A percentile compares a stretch with the other conserved stretches of the same genome.
Conservation (phyloP, 2,329 filamentous ascomycete species). For the Neodidymelliopsis sp. region DNA sequence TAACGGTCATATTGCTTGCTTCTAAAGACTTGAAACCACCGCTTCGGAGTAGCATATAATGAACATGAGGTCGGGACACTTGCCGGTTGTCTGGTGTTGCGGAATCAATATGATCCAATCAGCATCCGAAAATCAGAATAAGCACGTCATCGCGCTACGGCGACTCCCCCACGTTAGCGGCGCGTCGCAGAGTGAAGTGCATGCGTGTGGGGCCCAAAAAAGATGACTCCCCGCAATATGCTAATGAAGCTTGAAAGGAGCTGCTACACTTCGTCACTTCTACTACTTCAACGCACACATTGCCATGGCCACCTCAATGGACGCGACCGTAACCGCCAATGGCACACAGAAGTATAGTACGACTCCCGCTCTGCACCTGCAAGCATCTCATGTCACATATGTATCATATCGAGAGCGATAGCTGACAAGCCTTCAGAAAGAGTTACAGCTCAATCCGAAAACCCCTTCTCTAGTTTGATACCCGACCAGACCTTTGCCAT, state of each 20-base stretch:
- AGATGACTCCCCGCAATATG: conserved; percentile 39
- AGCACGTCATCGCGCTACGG: conserved; percentile 44
- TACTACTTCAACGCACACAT: conserved; percentile 9
- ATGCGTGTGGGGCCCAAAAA: conserved; percentile 22
- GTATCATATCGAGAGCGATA: too few relatives aligned
- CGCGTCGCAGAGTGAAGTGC: conserved; percentile 25
- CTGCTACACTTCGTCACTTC: conserved; percentile 14
- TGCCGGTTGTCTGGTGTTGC: neutral
- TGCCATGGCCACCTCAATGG: conserved; percentile 29
- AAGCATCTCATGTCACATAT: neutral
- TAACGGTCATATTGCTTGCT: too few relatives aligned
- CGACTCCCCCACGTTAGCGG: conserved; percentile 35
- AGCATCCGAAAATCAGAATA: neutral
- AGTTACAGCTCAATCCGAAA: conserved; percentile 76
- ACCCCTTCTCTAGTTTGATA: conserved; percentile 86
- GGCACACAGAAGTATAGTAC: conserved; percentile 37
- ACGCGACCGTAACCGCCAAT: conserved; percentile 23
- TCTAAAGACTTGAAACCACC: too few relatives aligned
- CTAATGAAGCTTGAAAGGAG: conserved; percentile 18
- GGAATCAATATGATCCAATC: conserved; percentile 5
- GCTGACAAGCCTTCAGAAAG: conserved; percentile 41
- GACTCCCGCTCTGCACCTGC: neutral
- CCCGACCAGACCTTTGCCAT: conserved; percentile 87
- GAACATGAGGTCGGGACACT: too few relatives aligned
- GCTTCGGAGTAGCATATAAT: too few relatives aligned